Conservation (phyloP, 202 grass and related monocot species). For the Panicum hallii region DNA sequence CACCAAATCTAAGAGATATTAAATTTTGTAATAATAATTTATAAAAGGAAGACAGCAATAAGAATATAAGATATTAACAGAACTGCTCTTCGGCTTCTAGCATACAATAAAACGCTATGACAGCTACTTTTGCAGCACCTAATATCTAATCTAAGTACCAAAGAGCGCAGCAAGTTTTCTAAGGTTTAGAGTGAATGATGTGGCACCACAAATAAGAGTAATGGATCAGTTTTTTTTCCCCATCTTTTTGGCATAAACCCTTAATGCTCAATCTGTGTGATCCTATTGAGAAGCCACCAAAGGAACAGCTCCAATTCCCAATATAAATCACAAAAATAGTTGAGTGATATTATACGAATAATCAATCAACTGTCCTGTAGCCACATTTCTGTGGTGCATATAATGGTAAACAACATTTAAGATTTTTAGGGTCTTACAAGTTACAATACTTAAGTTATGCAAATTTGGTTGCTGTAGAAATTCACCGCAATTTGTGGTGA, state of each 20-base stretch:
- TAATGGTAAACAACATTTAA: too few relatives aligned
- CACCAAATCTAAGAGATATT: neutral
- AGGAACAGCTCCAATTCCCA: neutral
- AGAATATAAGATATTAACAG: neutral
- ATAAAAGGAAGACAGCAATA: neutral
- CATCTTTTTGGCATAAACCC: neutral
- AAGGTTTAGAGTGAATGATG: neutral
- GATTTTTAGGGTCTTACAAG: neutral
- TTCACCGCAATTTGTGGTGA: neutral
- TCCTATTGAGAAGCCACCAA: neutral
- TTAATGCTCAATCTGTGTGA: neutral
- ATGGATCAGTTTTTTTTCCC: neutral
- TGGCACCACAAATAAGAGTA: constrained; percentile 9
- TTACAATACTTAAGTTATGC: neutral
- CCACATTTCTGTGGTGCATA: neutral
- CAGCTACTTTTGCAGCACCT: constrained; percentile 1
- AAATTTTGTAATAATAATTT: neutral
- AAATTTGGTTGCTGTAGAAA: neutral
- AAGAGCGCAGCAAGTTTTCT: neutral
- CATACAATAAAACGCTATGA: neutral
- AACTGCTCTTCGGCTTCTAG: constrained; percentile 8
- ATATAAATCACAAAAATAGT: neutral
- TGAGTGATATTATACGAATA: neutral
- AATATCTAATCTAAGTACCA: neutral
- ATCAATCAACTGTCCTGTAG: neutral